Evolutionary conservation across 225 moss, liverwort and hornwort genomes (phyloP).

Genomic region (Neckera pumila): DNA sequence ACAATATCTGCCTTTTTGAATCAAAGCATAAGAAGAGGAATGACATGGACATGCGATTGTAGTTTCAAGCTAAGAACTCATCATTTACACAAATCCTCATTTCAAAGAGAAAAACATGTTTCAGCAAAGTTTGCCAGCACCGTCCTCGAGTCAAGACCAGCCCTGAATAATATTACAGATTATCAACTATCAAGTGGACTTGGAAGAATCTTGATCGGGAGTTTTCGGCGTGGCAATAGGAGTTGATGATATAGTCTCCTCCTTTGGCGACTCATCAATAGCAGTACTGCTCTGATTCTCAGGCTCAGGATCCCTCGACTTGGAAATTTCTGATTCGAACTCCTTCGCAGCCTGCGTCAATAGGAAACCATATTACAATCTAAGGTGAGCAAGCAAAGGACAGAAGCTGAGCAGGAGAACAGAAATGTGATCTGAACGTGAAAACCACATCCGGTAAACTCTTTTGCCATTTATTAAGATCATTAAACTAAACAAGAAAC

Average conservation of each 20-base stretch:
- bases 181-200: conserved; percentile 3
- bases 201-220: conserved; percentile 23
- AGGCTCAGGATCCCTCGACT: conserved; percentile 13
- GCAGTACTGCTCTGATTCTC: background rate
- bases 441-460: background rate
- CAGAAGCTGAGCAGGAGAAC: background rate
- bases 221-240: conserved; percentile 36
- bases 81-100: conserved; percentile 21
- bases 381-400: background rate
- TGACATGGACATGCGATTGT: background rate
- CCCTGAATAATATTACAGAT: conserved; percentile 12
- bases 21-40: background rate
- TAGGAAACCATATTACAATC: background rate
- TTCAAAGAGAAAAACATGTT: background rate
- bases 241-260: conserved; percentile 28
- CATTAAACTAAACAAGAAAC: background rate
- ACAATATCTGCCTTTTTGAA: background rate
- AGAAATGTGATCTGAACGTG: background rate
- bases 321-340: conserved; percentile 69
- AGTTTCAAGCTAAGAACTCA: conserved; percentile 12
- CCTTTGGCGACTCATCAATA: background rate
- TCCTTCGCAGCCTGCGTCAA: conserved; percentile 72
- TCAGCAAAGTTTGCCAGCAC: background rate
- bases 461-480: background rate
- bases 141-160: background rate